Evolutionary conservation across 202 grass and related monocot species (phyloP).

Genomic region (Hordeum pubiflorum): DNA sequence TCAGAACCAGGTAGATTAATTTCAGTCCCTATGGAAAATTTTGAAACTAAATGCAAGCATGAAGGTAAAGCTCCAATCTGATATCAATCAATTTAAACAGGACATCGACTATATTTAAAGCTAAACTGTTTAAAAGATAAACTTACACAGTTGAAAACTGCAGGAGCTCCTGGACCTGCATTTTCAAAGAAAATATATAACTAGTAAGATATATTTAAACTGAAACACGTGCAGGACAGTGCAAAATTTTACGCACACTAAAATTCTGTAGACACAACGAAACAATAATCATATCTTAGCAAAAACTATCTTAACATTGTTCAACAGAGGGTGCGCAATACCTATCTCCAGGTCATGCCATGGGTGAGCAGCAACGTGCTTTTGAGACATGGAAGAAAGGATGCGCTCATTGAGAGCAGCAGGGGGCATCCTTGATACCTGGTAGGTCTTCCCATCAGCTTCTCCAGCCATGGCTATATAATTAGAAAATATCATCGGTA

Average conservation of each 20-base stretch:
- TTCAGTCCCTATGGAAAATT: background rate
- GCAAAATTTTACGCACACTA: background rate
- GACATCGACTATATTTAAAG: background rate
- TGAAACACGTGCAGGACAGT: background rate
- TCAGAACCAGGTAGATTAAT: background rate
- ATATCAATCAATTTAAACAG: background rate
- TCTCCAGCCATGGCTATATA: constrained; percentile 57
- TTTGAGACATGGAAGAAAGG: constrained; percentile 80
- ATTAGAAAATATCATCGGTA: background rate
- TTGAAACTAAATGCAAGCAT: background rate
- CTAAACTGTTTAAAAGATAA: constrained; percentile 1
- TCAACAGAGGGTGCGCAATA: constrained; percentile 7
- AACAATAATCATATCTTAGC: constrained; percentile 1
- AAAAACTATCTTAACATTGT: constrained; percentile 15
- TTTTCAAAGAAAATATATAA: constrained; percentile 6
- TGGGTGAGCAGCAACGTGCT: constrained; percentile 80
- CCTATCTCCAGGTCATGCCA: constrained; percentile 99
- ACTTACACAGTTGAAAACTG: constrained; percentile 92
- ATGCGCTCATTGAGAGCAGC: constrained; percentile 68
- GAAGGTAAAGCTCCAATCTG: background rate
- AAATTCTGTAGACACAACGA: background rate
- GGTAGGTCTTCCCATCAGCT: constrained; percentile 36
- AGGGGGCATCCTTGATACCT: constrained; percentile 29
- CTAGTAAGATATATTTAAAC: constrained; percentile 10
- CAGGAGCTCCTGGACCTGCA: constrained; percentile 78